Evolutionary conservation across 2,329 filamentous ascomycete genomes (phyloP).

Genomic region (Setomelanomma holmii): DNA sequence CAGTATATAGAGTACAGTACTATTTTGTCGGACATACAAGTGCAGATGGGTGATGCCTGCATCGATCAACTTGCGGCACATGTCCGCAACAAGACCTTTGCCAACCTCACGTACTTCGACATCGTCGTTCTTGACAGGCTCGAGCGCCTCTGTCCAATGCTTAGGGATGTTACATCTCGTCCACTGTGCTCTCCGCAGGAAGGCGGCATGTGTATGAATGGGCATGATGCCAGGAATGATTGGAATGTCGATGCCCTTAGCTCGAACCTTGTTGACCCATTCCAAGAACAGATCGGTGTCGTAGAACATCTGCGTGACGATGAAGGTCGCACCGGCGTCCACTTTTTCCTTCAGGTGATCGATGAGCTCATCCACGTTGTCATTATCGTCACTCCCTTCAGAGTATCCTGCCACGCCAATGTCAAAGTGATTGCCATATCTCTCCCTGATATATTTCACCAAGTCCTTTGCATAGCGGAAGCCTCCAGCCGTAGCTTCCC

Average conservation of each 20-base stretch:
- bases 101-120: conserved; percentile 89
- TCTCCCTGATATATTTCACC: conserved; percentile 79
- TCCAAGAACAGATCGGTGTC: conserved; percentile 92
- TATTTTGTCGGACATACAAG: conserved; percentile 64
- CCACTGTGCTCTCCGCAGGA: conserved; percentile 87
- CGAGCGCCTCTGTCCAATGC: conserved; percentile 80
- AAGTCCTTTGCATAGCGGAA: conserved; percentile 94
- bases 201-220: conserved; percentile 93
- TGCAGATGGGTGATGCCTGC: conserved; percentile 88
- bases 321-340: conserved; percentile 89
- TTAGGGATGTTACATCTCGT: conserved; percentile 85
- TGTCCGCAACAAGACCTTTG: conserved; percentile 82
- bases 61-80: conserved; percentile 86
- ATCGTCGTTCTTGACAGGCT: conserved; percentile 97
- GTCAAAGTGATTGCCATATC: conserved; percentile 89
- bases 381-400: conserved; percentile 92
- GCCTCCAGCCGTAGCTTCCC: conserved; percentile 84
- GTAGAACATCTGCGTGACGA: conserved; percentile 99
- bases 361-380: conserved; percentile 82
- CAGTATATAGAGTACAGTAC: conserved; percentile 3
- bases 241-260: conserved; percentile 80
- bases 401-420: conserved; percentile 98
- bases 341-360: conserved; percentile 97
- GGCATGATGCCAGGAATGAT: conserved; percentile 91
- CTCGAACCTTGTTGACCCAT: conserved; percentile 88